phyloP scores from a whole-genome alignment of 78 protist species.

The Cavenderia fasciculata region DNA sequence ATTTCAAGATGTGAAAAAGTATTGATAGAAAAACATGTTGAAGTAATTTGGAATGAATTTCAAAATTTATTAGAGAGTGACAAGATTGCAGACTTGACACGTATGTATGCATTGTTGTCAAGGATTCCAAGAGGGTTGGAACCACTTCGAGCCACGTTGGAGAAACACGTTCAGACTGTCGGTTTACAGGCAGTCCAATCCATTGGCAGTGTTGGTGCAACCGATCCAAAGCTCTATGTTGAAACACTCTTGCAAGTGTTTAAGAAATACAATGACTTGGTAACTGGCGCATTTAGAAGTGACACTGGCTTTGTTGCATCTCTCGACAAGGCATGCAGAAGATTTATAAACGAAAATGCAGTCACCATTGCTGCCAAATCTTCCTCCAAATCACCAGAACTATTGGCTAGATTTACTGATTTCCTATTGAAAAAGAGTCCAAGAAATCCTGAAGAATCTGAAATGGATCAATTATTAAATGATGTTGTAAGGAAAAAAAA shows the following conservation, averaged over 20 bases:
- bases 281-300: constrained; percentile 75
- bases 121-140: constrained; percentile 85
- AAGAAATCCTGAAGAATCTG: constrained; percentile 77
- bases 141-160: constrained; percentile 73
- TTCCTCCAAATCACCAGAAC: constrained; percentile 81
- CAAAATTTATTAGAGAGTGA: constrained; percentile 70
- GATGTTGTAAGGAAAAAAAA: constrained; percentile 54
- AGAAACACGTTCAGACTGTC: constrained; percentile 84
- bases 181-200: constrained; percentile 77
- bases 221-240: constrained; percentile 82
- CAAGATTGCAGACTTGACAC: constrained; percentile 61
- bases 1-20: constrained; percentile 71
- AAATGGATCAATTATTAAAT: constrained; percentile 62
- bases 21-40: constrained; percentile 72
- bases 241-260: constrained; percentile 80
- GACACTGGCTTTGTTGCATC: constrained; percentile 83
- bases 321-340: constrained; percentile 83
- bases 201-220: constrained; percentile 36
- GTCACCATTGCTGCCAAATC: constrained; percentile 81
- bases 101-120: constrained; percentile 80
- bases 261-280: constrained; percentile 83
- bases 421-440: constrained; percentile 82
- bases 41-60: constrained; percentile 70
- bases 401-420: constrained; percentile 84
- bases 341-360: constrained; percentile 86